Percentiles rank a stretch among this genome's conserved stretches.
Evolutionary conservation across 108 stramenopile genomes (phyloP).

Genomic region (Cyclotella sp.): DNA sequence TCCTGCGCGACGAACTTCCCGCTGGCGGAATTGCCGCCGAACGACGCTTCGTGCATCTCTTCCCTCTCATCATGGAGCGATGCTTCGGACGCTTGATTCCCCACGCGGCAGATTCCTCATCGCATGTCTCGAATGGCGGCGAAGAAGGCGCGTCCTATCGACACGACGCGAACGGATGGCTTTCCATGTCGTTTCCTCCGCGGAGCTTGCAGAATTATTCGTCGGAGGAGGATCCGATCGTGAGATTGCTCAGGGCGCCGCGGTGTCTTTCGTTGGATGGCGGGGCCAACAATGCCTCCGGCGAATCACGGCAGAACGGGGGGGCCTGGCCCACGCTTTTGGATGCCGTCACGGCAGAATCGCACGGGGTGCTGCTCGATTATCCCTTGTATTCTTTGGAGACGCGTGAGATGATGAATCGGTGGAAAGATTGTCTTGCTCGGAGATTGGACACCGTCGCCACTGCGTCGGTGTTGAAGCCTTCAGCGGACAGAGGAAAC

Average conservation of each 20-base stretch:
- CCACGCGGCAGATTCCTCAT: constrained; percentile 49
- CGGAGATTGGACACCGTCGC: not conserved
- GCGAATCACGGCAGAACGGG: constrained; percentile 54
- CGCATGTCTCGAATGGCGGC: too few species aligned
- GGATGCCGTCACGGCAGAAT: constrained; percentile 71
- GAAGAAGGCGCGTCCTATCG: too few species aligned
- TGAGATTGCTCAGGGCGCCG: constrained; percentile 69
- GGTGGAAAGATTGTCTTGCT: constrained; percentile 33
- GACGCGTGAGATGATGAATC: constrained; percentile 14
- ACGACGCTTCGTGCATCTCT: constrained; percentile 71
- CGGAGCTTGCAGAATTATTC: constrained; percentile 22
- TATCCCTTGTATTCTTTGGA: constrained; percentile 58
- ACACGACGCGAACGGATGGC: constrained; percentile 31
- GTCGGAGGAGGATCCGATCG: constrained; percentile 75
- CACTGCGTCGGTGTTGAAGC: not conserved
- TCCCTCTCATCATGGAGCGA: constrained; percentile 71
- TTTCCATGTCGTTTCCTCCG: constrained; percentile 18
- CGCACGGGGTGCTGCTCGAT: constrained; percentile 58
- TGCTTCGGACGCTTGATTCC: constrained; percentile 60
- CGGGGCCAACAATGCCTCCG: not conserved
- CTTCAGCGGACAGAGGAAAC: too few species aligned
- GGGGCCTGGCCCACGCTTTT: constrained; percentile 69
- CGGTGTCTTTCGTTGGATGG: not conserved
- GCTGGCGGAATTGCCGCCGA: constrained; percentile 82
- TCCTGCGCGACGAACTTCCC: constrained; percentile 75